Percentiles rank a stretch among this genome's conserved stretches.
These are phyloP conservation scores for Diversispora epigaea DNA, from an alignment of 192 early-diverging fungal species.

Conservation along the genomic window DNA sequence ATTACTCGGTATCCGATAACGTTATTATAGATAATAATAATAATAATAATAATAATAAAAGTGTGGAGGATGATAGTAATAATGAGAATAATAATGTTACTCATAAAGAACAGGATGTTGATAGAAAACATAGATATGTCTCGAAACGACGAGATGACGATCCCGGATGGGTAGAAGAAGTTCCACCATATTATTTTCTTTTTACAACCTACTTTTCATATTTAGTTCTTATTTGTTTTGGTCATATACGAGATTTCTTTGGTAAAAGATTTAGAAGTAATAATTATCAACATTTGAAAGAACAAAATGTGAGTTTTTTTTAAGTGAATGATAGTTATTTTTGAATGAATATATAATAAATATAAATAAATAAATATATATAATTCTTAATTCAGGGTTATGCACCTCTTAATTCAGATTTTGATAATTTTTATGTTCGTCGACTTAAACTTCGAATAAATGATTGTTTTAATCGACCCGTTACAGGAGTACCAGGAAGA, in stretches of 20 bases:
- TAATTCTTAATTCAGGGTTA: constrained; percentile 60
- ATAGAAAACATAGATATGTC: constrained; percentile 16
- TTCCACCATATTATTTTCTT: constrained; percentile 78
- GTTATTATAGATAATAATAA: too few species aligned
- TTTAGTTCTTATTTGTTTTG: constrained; percentile 90
- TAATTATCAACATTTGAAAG: constrained; percentile 71
- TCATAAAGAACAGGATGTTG: not conserved
- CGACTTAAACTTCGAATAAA: constrained; percentile 78
- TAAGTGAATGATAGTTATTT: not conserved
- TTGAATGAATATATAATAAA: not conserved
- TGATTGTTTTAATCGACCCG: constrained; percentile 93
- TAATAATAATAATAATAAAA: too few species aligned
- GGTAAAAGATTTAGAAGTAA: constrained; percentile 74
- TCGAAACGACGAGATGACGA: constrained; percentile 27
- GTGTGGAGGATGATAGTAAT: not conserved
- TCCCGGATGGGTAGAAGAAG: constrained; percentile 52
- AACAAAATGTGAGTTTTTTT: constrained; percentile 56
- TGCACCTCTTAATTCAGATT: constrained; percentile 91
- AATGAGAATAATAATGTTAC: too few species aligned
- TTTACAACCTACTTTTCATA: constrained; percentile 95
- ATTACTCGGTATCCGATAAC: too few species aligned
- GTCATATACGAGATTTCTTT: constrained; percentile 90
- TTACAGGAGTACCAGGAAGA: constrained; percentile 88
- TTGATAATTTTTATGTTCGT: constrained; percentile 94
- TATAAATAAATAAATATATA: not conserved